phyloP scores from a whole-genome alignment of 2,329 filamentous ascomycete species.

The Verticillium tricorpus region DNA sequence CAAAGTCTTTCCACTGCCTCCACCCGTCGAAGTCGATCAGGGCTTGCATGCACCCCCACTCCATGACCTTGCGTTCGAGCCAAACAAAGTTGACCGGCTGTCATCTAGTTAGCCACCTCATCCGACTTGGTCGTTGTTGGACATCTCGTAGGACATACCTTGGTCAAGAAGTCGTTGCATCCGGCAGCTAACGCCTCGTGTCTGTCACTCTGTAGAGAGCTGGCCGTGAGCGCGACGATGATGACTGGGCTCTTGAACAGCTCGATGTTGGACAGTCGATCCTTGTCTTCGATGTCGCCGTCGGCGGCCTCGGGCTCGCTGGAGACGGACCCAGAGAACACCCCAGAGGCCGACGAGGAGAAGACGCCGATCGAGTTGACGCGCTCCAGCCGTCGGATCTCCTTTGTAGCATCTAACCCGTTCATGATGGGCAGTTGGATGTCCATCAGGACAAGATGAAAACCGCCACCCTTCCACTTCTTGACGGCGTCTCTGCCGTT shows the following conservation, averaged over 20 bases:
- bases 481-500: slow-evolving; percentile 89
- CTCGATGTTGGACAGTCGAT: slow-evolving; percentile 61
- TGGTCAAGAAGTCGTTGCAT: slow-evolving; percentile 97
- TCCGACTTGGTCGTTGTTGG: slow-evolving; percentile 15
- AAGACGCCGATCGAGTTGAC: slow-evolving; percentile 93
- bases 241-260: slow-evolving; percentile 96
- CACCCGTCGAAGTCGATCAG: slow-evolving; percentile 98
- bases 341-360: slow-evolving; percentile 53
- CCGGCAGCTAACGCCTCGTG: slow-evolving; percentile 92
- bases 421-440: slow-evolving; percentile 97
- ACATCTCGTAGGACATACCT: slow-evolving; percentile 54
- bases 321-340: slow-evolving; percentile 34
- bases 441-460: slow-evolving; percentile 96
- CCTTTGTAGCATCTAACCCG: slow-evolving; percentile 88
- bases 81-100: slow-evolving; percentile 96
- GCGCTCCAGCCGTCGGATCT: slow-evolving; percentile 84
- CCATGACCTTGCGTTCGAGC: slow-evolving; percentile 95
- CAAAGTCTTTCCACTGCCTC: slow-evolving; percentile 93
- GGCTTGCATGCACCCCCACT: slow-evolving; percentile 99
- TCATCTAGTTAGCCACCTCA: slow-evolving; percentile 10
- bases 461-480: slow-evolving; percentile 90
- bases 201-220: slow-evolving; percentile 88
- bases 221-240: slow-evolving; percentile 93
- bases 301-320: slow-evolving; percentile 36
- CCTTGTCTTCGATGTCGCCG: slow-evolving; percentile 54